Conservation (phyloP, 2,329 filamentous ascomycete species). For the Paraphaeosphaeria sporulosa region DNA sequence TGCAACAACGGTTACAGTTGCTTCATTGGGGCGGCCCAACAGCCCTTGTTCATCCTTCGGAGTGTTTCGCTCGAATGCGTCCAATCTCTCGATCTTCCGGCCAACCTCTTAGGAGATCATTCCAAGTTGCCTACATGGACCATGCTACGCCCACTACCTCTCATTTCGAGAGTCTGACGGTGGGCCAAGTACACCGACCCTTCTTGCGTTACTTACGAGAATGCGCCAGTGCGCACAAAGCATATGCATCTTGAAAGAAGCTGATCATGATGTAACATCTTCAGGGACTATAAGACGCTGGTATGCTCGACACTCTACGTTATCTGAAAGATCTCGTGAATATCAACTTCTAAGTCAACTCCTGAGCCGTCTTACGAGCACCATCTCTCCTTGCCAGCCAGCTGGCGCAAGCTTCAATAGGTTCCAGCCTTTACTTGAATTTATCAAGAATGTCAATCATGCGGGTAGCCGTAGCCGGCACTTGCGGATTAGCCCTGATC, state of each 20-base stretch:
- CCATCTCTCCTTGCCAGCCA: not conserved
- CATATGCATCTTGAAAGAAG: conserved; percentile 11
- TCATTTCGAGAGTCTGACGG: conserved; percentile 18
- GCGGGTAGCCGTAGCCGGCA: conserved; percentile 69
- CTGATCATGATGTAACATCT: conserved; percentile 18
- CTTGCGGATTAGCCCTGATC: conserved; percentile 65
- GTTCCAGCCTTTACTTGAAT: not conserved
- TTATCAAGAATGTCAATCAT: conserved; percentile 54
- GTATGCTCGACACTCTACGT: conserved; percentile 4
- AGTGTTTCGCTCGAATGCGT: conserved; percentile 19
- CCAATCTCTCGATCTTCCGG: conserved; percentile 26
- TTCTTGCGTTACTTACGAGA: not conserved
- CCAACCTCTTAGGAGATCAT: conserved; percentile 4
- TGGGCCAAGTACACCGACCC: conserved; percentile 40
- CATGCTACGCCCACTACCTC: not conserved
- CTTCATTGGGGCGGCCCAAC: conserved; percentile 27
- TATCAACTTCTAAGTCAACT: not conserved
- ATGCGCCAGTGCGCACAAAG: not conserved
- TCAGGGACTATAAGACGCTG: conserved; percentile 23
- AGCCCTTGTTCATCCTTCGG: conserved; percentile 9
- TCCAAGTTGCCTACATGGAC: conserved; percentile 10
- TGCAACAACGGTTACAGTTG: conserved; percentile 17
- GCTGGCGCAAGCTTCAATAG: not conserved
- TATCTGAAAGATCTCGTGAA: not conserved
- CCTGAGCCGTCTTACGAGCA: not conserved